phyloP scores from a whole-genome alignment of 2,329 filamentous ascomycete species.

The Aspergillus viridinutans region DNA sequence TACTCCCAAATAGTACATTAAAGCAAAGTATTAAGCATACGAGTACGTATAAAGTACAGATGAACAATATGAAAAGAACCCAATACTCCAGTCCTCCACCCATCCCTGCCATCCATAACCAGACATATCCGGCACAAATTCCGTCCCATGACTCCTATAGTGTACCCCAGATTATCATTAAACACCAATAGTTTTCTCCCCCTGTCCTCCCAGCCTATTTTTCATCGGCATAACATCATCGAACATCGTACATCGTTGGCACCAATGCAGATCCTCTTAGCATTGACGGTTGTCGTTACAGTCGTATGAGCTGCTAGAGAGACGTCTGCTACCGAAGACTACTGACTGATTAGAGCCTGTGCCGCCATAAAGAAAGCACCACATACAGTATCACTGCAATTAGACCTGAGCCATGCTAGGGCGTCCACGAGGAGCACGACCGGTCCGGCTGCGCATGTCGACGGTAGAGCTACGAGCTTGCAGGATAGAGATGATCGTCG shows the following conservation, averaged over 20 bases:
- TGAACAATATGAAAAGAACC: neutral
- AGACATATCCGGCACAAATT: neutral
- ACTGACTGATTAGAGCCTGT: neutral
- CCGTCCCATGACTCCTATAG: neutral
- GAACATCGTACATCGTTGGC: neutral
- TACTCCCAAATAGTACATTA: neutral
- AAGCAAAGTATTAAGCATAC: neutral
- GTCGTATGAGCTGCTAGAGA: neutral
- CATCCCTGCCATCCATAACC: neutral
- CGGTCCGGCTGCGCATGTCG: slow-evolving; percentile 32
- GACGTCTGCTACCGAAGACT: neutral
- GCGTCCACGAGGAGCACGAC: slow-evolving; percentile 30
- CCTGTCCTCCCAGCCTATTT: neutral
- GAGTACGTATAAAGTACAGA: neutral
- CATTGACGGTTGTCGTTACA: neutral
- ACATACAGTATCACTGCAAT: neutral
- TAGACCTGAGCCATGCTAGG: slow-evolving; percentile 46
- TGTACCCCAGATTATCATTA: neutral
- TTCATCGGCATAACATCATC: neutral
- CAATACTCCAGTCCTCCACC: neutral
- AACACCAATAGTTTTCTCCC: neutral
- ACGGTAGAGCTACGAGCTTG: slow-evolving; percentile 28
- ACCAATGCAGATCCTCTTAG: neutral
- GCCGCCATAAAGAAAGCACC: too few species aligned
- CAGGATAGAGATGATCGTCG: slow-evolving; percentile 39